Conservation (phyloP, 768 basidiomycete genomes). For the Panaeolus papilionaceus region DNA sequence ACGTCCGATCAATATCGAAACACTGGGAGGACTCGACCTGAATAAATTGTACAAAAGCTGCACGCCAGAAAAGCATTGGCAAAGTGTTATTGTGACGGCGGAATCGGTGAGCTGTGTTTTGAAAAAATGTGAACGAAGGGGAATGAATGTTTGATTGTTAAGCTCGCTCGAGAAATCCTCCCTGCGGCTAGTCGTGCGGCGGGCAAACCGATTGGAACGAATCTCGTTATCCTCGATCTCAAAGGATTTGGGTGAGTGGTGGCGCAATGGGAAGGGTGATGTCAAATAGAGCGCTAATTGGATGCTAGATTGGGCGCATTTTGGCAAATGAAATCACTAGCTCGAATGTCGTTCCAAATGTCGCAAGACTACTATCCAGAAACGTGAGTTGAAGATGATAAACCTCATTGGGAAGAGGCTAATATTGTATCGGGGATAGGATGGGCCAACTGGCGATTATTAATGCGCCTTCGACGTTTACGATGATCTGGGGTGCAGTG, state of each 20-base stretch:
- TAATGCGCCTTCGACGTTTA: conserved; percentile 77
- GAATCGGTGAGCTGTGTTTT: conserved; percentile 49
- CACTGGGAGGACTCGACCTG: conserved; percentile 65
- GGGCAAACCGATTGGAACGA: conserved; percentile 53
- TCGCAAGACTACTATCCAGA: conserved; percentile 85
- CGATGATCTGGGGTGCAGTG: conserved; percentile 72
- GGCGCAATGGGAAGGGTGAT: not conserved
- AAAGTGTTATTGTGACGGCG: conserved; percentile 66
- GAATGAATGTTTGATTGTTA: not conserved
- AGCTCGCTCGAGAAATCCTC: conserved; percentile 68
- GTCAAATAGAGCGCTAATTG: not conserved
- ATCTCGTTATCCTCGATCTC: conserved; percentile 72
- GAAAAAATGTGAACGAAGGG: not conserved
- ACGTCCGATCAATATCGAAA: conserved; percentile 73
- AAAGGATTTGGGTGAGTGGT: conserved; percentile 68
- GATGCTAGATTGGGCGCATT: conserved; percentile 64
- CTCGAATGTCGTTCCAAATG: conserved; percentile 67
- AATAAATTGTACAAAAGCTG: conserved; percentile 61
- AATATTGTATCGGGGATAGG: conserved; percentile 37
- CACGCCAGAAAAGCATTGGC: conserved; percentile 67
- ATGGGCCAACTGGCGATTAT: conserved; percentile 77
- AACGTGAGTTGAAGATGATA: conserved; percentile 52
- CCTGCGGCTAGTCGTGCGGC: conserved; percentile 68
- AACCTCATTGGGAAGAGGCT: not conserved
- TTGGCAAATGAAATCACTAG: conserved; percentile 78